A percentile compares a stretch with the other conserved stretches of the same genome.
phyloP scores from a whole-genome alignment of 805 yeast species.

The Ogataea parapolymorpha region DNA sequence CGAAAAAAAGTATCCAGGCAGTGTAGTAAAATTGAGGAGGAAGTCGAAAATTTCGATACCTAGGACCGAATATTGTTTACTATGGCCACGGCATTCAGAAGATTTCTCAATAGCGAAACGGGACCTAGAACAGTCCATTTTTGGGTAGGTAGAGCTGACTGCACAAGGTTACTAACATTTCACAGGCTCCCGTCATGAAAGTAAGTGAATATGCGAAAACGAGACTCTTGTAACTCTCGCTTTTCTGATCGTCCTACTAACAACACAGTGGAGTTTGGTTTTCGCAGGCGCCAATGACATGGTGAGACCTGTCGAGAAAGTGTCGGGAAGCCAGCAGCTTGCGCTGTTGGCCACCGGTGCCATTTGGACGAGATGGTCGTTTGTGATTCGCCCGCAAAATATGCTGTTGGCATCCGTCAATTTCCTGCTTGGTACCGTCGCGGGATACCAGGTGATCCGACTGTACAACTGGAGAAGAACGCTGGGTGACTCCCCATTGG shows the following conservation, averaged over 20 bases:
- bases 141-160: conserved; percentile 58
- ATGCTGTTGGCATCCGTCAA: conserved; percentile 86
- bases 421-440: conserved; percentile 88
- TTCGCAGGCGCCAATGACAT: conserved; percentile 87
- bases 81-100: conserved; percentile 56
- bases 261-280: conserved; percentile 77
- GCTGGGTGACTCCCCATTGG: conserved; percentile 59
- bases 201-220: conserved; percentile 22
- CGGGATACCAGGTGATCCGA: conserved; percentile 78
- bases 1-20: conserved; percentile 3
- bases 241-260: conserved; percentile 3
- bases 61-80: not conserved
- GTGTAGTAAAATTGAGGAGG: not conserved
- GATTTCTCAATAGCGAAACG: conserved; percentile 79
- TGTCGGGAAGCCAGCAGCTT: conserved; percentile 84
- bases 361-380: conserved; percentile 98
- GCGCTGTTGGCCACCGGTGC: conserved; percentile 89
- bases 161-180: conserved; percentile 11
- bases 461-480: conserved; percentile 61
- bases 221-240: not conserved
- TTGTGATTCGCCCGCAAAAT: conserved; percentile 88
- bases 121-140: conserved; percentile 98
- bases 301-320: conserved; percentile 85
- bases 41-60: not conserved
- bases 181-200: conserved; percentile 58